Evolutionary conservation across 768 basidiomycete genomes (phyloP), one percentile per base, ranked within the genome.

Genomic region (Lactifluus pinguis): DNA sequence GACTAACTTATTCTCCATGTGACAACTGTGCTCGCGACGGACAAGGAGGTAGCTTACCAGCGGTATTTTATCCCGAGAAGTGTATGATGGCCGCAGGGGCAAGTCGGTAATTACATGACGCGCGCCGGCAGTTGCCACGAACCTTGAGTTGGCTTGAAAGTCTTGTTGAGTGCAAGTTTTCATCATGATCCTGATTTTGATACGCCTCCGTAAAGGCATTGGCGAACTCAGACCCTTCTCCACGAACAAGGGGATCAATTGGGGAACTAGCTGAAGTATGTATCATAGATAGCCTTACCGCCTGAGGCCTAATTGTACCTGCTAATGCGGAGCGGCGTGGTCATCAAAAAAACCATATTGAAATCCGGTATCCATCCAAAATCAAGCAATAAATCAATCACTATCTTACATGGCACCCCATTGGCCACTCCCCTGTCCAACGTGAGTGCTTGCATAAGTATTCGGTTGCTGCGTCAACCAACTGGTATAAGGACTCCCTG

Each of bases 1-100:
- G 83, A 66, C 91, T 95, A 69, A 98, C 25, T 2, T 2, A 25
- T 99, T 62, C 97, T 81, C 97, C 97, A 99, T 10, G 95, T 98
- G 67, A 97, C 90, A 51, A 98, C 93, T 0, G 95, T 94, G 54
- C 89, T 92, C 0, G 92, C 94, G 36, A 97, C 80, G 0, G 89
- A 99, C 38, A 38, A 11, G 38, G 25, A 25, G 25, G 25, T 25
- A 25, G 25, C 25, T 25, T 25, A n/a, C n/a, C n/a, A n/a, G n/a
- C n/a, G n/a, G n/a, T n/a, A n/a, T n/a, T n/a, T n/a, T n/a, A n/a
- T n/a, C n/a, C n/a, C n/a, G n/a, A n/a, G n/a, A n/a, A n/a, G 25
- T 25, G 25, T 25, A 2, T 25, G 25, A 25, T 25, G 25, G 25
- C 1, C 25, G n/a, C n/a, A n/a, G n/a, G n/a, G n/a, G n/a, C n/a